A percentile compares a stretch with the other conserved stretches of the same genome.
Conservation (phyloP, 1,139 yeast genomes). For the Saccharomyces hybrid region DNA sequence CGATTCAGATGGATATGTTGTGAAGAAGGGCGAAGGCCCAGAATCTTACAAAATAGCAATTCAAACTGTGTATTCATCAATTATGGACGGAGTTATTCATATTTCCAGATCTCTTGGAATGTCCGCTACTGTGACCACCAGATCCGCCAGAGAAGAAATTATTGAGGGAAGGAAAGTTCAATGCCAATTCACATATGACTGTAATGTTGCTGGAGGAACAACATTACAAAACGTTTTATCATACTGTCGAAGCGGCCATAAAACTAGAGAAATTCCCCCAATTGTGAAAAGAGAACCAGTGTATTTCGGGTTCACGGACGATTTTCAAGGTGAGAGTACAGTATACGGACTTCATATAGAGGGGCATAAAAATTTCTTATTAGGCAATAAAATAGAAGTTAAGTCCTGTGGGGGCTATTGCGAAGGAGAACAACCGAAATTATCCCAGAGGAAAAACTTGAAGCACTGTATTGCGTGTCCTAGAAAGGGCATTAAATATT, state of each 20-base stretch:
- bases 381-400: constrained; percentile 20
- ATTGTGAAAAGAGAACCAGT: constrained; percentile 15
- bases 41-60: constrained; percentile 26
- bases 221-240: constrained; percentile 22
- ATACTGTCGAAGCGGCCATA: constrained; percentile 22
- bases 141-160: constrained; percentile 16
- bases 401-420: constrained; percentile 15
- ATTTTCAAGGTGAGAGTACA: constrained; percentile 12
- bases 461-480: constrained; percentile 23
- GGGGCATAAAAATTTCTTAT: constrained; percentile 10
- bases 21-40: constrained; percentile 13
- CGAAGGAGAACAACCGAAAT: constrained; percentile 13
- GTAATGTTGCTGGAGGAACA: constrained; percentile 17
- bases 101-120: constrained; percentile 37
- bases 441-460: constrained; percentile 11
- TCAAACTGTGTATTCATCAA: constrained; percentile 27
- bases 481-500: constrained; percentile 19
- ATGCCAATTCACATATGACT: constrained; percentile 23
- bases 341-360: constrained; percentile 17
- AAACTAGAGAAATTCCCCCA: constrained; percentile 12
- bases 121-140: constrained; percentile 20
- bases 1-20: constrained; percentile 35
- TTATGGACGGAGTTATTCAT: constrained; percentile 32
- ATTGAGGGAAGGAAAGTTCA: constrained; percentile 19
- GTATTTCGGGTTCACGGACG: constrained; percentile 18